phyloP scores from a whole-genome alignment of 768 basidiomycete species.

The Russula vinacea region DNA sequence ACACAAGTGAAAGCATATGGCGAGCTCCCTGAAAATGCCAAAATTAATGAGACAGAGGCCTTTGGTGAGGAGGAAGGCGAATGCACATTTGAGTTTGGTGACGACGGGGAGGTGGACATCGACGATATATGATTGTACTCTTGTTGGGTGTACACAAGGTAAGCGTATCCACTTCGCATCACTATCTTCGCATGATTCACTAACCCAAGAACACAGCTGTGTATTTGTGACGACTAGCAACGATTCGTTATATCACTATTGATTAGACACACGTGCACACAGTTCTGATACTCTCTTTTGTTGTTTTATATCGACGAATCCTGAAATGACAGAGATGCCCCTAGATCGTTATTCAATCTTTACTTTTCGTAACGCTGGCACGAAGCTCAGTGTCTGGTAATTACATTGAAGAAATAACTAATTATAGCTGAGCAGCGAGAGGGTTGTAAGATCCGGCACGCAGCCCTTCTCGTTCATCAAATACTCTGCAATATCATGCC shows the following conservation, averaged over 20 bases:
- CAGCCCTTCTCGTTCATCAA: conserved; percentile 67
- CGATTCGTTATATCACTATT: conserved; percentile 26
- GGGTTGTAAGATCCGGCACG: conserved; percentile 68
- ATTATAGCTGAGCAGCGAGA: conserved; percentile 32
- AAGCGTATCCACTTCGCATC: not conserved
- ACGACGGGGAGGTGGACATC: conserved; percentile 85
- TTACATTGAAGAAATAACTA: not conserved
- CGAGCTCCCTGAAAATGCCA: conserved; percentile 92
- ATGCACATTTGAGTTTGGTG: conserved; percentile 86
- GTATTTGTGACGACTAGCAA: conserved; percentile 26
- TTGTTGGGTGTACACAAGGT: conserved; percentile 32
- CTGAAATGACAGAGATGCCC: not conserved
- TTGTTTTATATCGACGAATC: not conserved
- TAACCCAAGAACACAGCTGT: conserved; percentile 14
- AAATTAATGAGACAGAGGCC: conserved; percentile 94
- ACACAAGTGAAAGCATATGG: conserved; percentile 92
- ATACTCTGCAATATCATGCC: conserved; percentile 69
- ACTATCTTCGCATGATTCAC: not conserved
- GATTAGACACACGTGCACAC: conserved; percentile 23
- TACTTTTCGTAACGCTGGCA: not conserved
- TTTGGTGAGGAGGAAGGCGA: conserved; percentile 90
- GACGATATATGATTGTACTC: conserved; percentile 67
- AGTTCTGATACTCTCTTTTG: conserved; percentile 9
- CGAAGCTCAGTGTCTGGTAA: not conserved
- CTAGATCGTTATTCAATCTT: too few species aligned